Evolutionary conservation across 2,329 filamentous ascomycete species (phyloP), one percentile per base, ranked within the genome.

Genomic region (Penicillium sclerotiorum): DNA sequence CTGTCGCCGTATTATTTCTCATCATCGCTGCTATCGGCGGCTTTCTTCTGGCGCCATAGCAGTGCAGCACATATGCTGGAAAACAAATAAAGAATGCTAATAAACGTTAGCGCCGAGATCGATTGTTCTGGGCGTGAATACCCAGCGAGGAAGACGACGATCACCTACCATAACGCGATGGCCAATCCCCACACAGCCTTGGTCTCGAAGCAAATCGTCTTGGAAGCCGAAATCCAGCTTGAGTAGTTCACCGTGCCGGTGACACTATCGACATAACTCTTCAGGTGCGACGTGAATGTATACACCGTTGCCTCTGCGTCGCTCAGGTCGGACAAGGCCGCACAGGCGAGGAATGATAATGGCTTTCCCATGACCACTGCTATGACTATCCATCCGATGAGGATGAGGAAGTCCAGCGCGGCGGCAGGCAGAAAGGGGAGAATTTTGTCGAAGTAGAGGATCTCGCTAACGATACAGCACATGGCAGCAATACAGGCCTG

Each of bases 101-200:
- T 11, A 13, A 32, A 23, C 5, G 47, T 47, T 11, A 44, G 13
- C 18, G n/a, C 23, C 8, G 3, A 36, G 7, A 18, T 18, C 8
- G 9, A 9, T 20, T 5, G 3, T 11, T 17, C 20, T 17, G 15
- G 8, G 5, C 12, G n/a, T 9, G 12, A 1, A 5, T n/a, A 20
- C 8, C 5, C 4, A 8, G 15, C n/a, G n/a, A n/a, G 12, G 25
- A 25, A 2, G 22, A 4, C 25, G 8, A 18, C 21, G 13, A 8
- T 42, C 44, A 76, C 78, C 65, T 66, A 84, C 81, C 81, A 90
- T 42, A 95, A 80, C 4, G 85, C 85, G 70, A 96, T 92, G 68
- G 84, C 83, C 52, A 96, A 73, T 1, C 90, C 91, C 92, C 91
- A 96, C 58, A 94, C 83, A 13, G 88, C 83, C 79, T 95, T 95